Conservation (phyloP, 1,284 basidiomycete species). For the Cryptococcus sp. region DNA sequence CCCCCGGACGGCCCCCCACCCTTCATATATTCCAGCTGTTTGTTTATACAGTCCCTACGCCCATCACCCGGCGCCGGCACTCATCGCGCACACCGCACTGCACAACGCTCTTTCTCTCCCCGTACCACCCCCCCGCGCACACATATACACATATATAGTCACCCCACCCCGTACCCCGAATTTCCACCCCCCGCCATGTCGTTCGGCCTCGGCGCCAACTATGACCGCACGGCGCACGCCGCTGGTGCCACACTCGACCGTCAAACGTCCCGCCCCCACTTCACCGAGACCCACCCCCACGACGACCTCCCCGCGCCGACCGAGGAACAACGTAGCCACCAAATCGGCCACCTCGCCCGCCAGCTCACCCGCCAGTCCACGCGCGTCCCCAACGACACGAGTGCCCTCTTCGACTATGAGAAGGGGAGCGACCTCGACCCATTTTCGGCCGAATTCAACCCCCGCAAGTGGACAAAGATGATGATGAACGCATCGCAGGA, state of each 20-base stretch:
- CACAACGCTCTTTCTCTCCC: no score
- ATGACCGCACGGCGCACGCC: constrained; percentile 7
- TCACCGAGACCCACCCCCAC: not conserved
- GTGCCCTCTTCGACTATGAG: constrained; percentile 35
- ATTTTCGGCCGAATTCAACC: constrained; percentile 49
- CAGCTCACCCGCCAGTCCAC: constrained; percentile 19
- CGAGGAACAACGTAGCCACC: not conserved
- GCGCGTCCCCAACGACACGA: constrained; percentile 4
- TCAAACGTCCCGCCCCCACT: constrained; percentile 2
- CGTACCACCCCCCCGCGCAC: no score
- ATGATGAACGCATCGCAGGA: constrained; percentile 30
- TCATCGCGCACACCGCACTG: no score
- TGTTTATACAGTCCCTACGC: no score
- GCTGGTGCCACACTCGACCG: constrained; percentile 1
- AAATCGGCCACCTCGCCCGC: constrained; percentile 11
- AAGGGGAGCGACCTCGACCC: constrained; percentile 51
- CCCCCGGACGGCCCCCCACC: no score
- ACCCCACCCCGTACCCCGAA: no score
- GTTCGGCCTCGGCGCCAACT: not conserved
- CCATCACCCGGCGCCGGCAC: no score
- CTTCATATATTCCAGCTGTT: no score
- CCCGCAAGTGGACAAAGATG: constrained; percentile 49
- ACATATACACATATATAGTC: no score
- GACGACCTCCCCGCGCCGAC: constrained; percentile 4
- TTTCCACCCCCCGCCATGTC: no score